Base-by-base conservation (phyloP, 2,329 filamentous ascomycete species). In the Aureobasidium uvarum region DNA sequence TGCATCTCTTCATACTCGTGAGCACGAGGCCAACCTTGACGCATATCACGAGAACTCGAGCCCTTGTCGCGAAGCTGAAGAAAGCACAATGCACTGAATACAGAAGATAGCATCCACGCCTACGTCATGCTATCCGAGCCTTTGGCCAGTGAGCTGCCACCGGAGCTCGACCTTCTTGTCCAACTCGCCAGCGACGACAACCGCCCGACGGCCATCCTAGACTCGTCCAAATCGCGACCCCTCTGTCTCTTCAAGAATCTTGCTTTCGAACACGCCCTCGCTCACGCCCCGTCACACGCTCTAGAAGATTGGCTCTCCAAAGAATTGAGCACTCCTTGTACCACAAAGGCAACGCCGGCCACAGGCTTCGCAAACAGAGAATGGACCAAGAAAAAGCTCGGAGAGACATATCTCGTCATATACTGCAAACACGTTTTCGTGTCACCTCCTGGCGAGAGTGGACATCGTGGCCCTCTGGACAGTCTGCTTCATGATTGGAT, bases 301-400 rank as follows among this genome's bases (percentile, higher is more conserved):
- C 18, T 62, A 6, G 20, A 62, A n/a, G 23, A 51, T 20, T 62
- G 58, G 58, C 36, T 62, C 23, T 25, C 36, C 14, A 13, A 18
- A 5, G 58, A 62, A 20, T 39, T 18, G 20, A 50, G 33, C 5
- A 25, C n/a, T 13, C 5, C 28, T 2, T 62, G 58, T 20, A 13
- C 36, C 8, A 11, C 43, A 16, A 28, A 51, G 31, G 58, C 58
- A 5, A 41, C 58, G 14, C 43, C 20, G 10, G 20, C 58, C 10
- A 20, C 14, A 5, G n/a, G 2, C 8, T 62, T 62, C n/a, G 58
- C 45, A 5, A 11, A 41, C 14, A 62, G 45, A 20, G 45, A 62
- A 4, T 62, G 58, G 58, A 39, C 41, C 13, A 62, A 62, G 58
- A 62, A 62, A 62, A 31, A 62, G 58, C 45, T 62, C 11, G 58